phyloP scores from a whole-genome alignment of 768 basidiomycete species.

The Russula earlei region DNA sequence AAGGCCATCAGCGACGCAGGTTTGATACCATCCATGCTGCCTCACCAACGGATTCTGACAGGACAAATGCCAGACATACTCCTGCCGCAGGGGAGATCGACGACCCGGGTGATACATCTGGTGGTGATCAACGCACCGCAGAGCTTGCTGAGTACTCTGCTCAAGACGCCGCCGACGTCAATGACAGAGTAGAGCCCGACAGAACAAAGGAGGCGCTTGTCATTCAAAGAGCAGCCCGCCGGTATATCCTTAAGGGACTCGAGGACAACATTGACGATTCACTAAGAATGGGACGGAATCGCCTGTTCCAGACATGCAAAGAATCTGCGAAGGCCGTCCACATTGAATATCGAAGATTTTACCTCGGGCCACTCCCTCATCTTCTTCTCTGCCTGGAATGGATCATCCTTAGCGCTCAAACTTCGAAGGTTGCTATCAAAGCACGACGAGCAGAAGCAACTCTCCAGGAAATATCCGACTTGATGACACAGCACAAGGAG shows the following conservation, averaged over 20 bases:
- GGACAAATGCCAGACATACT: no score
- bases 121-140: neutral
- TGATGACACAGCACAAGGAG: neutral
- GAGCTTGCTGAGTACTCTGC: neutral
- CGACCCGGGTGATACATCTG: neutral
- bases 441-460: neutral
- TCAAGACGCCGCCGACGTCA: neutral
- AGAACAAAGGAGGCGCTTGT: neutral
- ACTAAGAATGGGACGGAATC: neutral
- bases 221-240: neutral
- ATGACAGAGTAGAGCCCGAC: neutral
- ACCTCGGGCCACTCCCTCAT: slow-evolving; percentile 10
- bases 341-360: neutral
- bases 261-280: neutral
- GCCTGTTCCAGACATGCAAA: slow-evolving; percentile 5
- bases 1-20: neutral
- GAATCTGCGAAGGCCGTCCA: neutral
- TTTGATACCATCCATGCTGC: neutral
- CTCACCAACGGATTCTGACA: neutral
- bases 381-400: slow-evolving; percentile 15
- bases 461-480: slow-evolving; percentile 1
- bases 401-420: neutral
- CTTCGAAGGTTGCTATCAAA: neutral
- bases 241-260: neutral
- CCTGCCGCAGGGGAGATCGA: neutral